Evolutionary conservation across 345 rosid species (phyloP), one percentile per base, ranked within the genome.

Genomic region (Schrenkiella parvula): DNA sequence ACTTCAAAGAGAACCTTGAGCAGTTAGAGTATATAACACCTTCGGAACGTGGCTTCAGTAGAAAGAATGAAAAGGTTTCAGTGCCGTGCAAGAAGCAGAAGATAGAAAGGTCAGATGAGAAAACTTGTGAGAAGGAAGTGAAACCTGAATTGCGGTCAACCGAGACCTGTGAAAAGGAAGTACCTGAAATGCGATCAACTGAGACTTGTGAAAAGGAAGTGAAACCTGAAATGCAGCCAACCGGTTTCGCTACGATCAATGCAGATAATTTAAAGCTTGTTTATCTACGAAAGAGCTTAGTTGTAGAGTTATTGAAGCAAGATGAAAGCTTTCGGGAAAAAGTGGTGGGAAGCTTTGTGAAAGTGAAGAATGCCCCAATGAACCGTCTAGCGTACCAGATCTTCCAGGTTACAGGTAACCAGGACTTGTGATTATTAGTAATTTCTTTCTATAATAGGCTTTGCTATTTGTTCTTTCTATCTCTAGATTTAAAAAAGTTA

Each of bases 271-370:
- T 87, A 23, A 84, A 80, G 71, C 83, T 51, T 72, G 81, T 84
- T 64, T 84, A 87, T 81, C 66, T 87, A 55, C 80, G 86, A 59
- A 87, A 54, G 69, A 75, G 85, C 82, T 75, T 87, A 43, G 68
- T 84, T 35, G 44, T 63, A 79, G 80, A 78, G 75, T 57, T 87
- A 42, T 18, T 38, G 59, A 76, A 71, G 66, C 79, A 79, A 19
- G 28, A 58, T 1, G 81, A 78, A 19, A 60, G 58, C 26, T 76
- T 81, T 56, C 79, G 50, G 81, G 73, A 52, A 4, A 84, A 87
- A 70, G 78, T 84, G 21, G 61, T 83, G 51, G 88, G 87, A 71
- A 68, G 84, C 76, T 87, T 83, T 77, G 84, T 87, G 78, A 84
- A 80, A 80, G 82, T 87, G 39, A 87, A 72, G 78, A 76, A 61